Evolutionary conservation across 345 rosid genomes (phyloP).

Genomic region (Gossypium thurberi): DNA sequence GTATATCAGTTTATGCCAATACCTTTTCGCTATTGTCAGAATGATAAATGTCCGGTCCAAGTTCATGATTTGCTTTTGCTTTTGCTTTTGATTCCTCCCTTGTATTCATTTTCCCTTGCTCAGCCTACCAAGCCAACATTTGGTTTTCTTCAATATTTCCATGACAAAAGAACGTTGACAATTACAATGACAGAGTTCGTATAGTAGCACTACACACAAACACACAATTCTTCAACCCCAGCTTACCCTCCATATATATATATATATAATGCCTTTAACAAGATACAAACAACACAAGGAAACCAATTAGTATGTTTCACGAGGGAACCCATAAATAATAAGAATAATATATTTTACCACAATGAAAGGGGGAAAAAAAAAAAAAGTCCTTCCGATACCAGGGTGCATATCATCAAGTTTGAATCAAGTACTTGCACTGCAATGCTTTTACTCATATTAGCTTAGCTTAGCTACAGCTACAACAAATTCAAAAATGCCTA

Average conservation of each 20-base stretch:
- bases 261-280: background rate
- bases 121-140: background rate
- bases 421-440: background rate
- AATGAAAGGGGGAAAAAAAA: too few relatives aligned
- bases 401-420: background rate
- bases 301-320: background rate
- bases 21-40: background rate
- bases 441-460: background rate
- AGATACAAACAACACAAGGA: background rate
- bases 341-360: too few relatives aligned
- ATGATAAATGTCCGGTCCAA: background rate
- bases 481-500: background rate
- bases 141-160: background rate
- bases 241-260: background rate
- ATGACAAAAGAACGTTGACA: background rate
- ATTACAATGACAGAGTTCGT: background rate
- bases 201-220: background rate
- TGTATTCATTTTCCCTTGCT: background rate
- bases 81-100: background rate
- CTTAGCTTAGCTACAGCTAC: background rate
- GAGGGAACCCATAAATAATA: background rate
- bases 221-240: background rate
- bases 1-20: background rate
- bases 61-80: background rate
- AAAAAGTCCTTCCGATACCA: background rate